phyloP scores from a whole-genome alignment of 805 yeast species.

The Candida silvicultrix region DNA sequence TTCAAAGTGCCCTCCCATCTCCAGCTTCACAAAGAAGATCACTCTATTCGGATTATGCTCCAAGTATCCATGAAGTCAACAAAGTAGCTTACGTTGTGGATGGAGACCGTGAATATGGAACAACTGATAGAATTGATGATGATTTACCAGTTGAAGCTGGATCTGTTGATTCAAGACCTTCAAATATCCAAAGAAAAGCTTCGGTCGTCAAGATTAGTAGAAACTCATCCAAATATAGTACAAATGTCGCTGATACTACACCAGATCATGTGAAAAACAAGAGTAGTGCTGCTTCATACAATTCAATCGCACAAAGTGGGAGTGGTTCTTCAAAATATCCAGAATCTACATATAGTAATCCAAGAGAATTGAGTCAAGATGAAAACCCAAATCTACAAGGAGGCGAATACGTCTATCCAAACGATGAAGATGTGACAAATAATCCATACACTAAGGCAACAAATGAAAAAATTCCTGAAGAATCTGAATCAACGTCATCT shows the following conservation, averaged over 20 bases:
- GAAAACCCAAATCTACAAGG: neutral
- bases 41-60: conserved; percentile 20
- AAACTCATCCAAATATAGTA: conserved; percentile 2
- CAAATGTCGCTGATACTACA: neutral
- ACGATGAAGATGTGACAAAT: neutral
- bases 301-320: conserved; percentile 2
- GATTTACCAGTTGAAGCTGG: neutral
- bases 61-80: conserved; percentile 21
- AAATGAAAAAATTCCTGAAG: neutral
- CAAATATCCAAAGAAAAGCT: conserved; percentile 6
- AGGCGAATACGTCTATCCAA: neutral
- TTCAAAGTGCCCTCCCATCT: neutral
- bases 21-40: conserved; percentile 14
- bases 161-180: neutral
- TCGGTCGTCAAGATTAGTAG: conserved; percentile 15
- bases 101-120: neutral
- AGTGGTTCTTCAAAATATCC: conserved; percentile 9
- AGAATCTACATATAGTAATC: conserved; percentile 7
- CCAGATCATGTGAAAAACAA: neutral
- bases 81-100: conserved; percentile 11
- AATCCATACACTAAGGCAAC: neutral
- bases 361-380: neutral
- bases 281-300: neutral
- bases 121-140: neutral
- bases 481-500: conserved; percentile 10